Evolutionary conservation across 345 rosid genomes (phyloP), one percentile per base, ranked within the genome.

Genomic region (Citrus inodora): DNA sequence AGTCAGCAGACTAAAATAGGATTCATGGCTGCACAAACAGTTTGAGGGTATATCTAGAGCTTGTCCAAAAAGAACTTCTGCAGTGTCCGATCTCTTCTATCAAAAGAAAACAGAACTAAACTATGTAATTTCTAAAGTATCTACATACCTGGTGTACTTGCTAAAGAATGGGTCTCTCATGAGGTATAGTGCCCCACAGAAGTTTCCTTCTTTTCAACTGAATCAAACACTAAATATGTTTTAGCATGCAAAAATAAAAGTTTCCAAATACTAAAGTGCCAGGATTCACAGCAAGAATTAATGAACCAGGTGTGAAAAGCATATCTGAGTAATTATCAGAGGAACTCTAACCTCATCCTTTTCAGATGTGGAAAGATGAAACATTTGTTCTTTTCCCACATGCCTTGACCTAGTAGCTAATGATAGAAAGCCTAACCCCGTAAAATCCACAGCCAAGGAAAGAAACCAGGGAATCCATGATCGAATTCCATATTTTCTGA

Each of bases 101-200:
- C n/a, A 7, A 71, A 67, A 65, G 3, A 24, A 14, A 67, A 82
- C 33, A n/a, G 56, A 14, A 70, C n/a, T 32, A 70, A 7, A 51
- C 51, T 56, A 72, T 35, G 55, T 28, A 63, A 37, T 17, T 74
- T 8, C 14, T 32, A 11, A 63, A 65, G 72, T 37, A 38, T 46
- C 55, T 69, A 38, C 59, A 9, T 76, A 91, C 99, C 91, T 93
- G 61, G 95, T 94, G 78, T 93, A 92, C 78, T 89, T 93, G 91
- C 84, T 86, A 80, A 97, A 97, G 85, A 92, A 97, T 76, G 98
- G 98, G 85, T 97, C 99, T 84, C 98, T 90, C 98, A 97, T 90
- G 42, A 93, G 84, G 82, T 94, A 90, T 68, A 97, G 86, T 60
- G 98, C 98, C 98, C 98, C 98, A 94, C 70, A 92, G 76, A 78